Conservation (phyloP, 441 rosid species). For the Kokia cookei region DNA sequence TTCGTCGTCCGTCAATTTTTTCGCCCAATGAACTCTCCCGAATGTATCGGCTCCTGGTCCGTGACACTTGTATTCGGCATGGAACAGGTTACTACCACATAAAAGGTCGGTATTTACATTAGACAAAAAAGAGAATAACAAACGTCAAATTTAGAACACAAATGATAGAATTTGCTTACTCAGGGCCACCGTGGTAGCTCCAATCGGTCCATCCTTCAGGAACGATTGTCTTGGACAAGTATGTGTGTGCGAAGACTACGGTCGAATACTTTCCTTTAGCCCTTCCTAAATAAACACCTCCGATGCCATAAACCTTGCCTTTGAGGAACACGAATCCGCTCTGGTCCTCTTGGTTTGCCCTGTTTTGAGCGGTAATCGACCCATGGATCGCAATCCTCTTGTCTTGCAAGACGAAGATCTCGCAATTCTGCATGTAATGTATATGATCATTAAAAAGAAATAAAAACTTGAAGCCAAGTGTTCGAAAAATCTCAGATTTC, state of each 20-base stretch:
- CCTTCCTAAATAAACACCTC: constrained; percentile 60
- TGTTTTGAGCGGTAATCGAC: constrained; percentile 70
- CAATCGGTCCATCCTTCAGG: constrained; percentile 82
- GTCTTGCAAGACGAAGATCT: constrained; percentile 74
- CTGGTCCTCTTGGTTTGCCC: constrained; percentile 37
- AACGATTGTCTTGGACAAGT: constrained; percentile 67
- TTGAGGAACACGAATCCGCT: constrained; percentile 69
- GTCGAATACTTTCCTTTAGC: constrained; percentile 77
- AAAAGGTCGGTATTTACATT: neutral
- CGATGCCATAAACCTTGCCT: constrained; percentile 73
- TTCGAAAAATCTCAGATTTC: neutral
- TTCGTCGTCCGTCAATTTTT: constrained; percentile 56
- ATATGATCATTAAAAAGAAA: neutral
- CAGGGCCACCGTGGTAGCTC: constrained; percentile 57
- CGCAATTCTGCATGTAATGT: constrained; percentile 44
- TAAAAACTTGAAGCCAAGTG: neutral
- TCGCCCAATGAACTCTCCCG: constrained; percentile 47
- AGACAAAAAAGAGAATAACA: neutral
- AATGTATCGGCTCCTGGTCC: constrained; percentile 68
- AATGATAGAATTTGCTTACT: constrained; percentile 34
- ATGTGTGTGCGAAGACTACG: constrained; percentile 54
- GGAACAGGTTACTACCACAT: constrained; percentile 44
- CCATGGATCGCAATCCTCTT: constrained; percentile 68
- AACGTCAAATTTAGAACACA: neutral
- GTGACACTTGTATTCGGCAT: constrained; percentile 58